Percentiles rank a stretch among this genome's conserved stretches.
These are phyloP conservation scores for Lachnum nothofagi DNA, from an alignment of 2,329 filamentous ascomycete species.

Conservation along the genomic window DNA sequence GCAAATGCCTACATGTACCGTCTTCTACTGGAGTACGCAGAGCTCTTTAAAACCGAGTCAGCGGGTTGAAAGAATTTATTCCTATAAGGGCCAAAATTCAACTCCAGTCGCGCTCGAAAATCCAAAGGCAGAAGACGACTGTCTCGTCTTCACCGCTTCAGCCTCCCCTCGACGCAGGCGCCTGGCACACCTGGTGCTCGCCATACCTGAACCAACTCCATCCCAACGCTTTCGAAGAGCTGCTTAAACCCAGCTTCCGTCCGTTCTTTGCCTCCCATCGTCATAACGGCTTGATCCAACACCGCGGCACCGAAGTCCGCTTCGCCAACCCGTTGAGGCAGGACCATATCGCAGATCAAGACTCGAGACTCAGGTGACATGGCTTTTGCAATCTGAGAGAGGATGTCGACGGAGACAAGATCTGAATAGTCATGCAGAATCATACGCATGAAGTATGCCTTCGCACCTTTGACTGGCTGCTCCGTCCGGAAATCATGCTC, in stretches of 20 bases:
- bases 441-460: slow-evolving; percentile 30
- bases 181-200: slow-evolving; percentile 13
- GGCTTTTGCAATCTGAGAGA: slow-evolving; percentile 26
- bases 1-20: slow-evolving; percentile 56
- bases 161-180: slow-evolving; percentile 18
- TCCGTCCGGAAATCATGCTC: slow-evolving; percentile 32
- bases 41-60: slow-evolving; percentile 32
- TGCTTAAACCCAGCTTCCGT: slow-evolving; percentile 30
- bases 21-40: slow-evolving; percentile 57
- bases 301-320: slow-evolving; percentile 27
- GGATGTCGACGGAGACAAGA: slow-evolving; percentile 27
- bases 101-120: no score
- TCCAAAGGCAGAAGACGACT: background rate
- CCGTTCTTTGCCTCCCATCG: slow-evolving; percentile 34
- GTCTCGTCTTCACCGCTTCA: slow-evolving; percentile 8
- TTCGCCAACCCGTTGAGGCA: slow-evolving; percentile 32
- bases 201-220: slow-evolving; percentile 33
- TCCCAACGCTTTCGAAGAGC: slow-evolving; percentile 31
- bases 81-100: background rate
- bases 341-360: slow-evolving; percentile 35
- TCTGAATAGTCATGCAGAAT: slow-evolving; percentile 36
- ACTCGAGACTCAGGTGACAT: slow-evolving; percentile 29
- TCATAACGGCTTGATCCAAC: slow-evolving; percentile 27
- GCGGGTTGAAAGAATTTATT: slow-evolving; percentile 36
- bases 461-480: slow-evolving; percentile 18